A percentile compares a stretch with the other conserved stretches of the same genome.
Evolutionary conservation across 2,329 filamentous ascomycete species (phyloP).

Genomic region (Paecilomyces variotii): DNA sequence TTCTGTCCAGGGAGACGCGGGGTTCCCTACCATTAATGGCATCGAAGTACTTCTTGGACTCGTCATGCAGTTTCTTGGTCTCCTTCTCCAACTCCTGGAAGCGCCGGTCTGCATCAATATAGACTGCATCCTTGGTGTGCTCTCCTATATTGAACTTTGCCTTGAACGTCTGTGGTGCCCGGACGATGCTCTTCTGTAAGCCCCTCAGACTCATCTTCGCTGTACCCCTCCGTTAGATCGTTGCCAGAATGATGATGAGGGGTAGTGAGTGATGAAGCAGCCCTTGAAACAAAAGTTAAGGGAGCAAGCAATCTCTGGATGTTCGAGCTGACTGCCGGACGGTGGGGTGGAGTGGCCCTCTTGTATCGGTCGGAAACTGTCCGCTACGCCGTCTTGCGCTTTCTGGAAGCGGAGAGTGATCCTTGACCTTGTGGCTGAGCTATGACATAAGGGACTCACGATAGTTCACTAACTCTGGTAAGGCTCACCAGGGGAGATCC

Average conservation of each 20-base stretch:
- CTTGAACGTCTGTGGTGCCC: conserved; percentile 89
- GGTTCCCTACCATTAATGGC: conserved; percentile 72
- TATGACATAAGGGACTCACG: conserved; percentile 14
- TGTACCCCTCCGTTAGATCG: neutral
- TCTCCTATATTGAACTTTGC: conserved; percentile 92
- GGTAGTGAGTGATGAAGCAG: neutral
- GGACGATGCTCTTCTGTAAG: conserved; percentile 78
- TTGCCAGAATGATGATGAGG: neutral
- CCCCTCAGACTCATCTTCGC: conserved; percentile 88
- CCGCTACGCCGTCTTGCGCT: neutral
- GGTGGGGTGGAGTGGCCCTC: conserved; percentile 9
- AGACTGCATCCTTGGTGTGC: conserved; percentile 88
- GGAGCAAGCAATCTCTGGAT: neutral
- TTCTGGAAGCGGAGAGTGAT: conserved; percentile 1
- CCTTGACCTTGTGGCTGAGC: conserved; percentile 14
- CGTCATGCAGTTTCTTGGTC: conserved; percentile 94
- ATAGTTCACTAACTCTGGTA: neutral
- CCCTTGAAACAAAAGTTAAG: neutral
- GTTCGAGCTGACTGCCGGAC: neutral
- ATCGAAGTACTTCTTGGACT: conserved; percentile 94
- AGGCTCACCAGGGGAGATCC: neutral
- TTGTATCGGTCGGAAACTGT: conserved; percentile 3
- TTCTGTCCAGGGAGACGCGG: neutral
- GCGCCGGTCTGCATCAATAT: conserved; percentile 85
- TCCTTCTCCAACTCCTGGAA: conserved; percentile 92